Percentiles rank a stretch among this genome's conserved stretches.
Evolutionary conservation across 495 filamentous ascomycete species (phyloP).

Genomic region (Bryoglossum gracile): DNA sequence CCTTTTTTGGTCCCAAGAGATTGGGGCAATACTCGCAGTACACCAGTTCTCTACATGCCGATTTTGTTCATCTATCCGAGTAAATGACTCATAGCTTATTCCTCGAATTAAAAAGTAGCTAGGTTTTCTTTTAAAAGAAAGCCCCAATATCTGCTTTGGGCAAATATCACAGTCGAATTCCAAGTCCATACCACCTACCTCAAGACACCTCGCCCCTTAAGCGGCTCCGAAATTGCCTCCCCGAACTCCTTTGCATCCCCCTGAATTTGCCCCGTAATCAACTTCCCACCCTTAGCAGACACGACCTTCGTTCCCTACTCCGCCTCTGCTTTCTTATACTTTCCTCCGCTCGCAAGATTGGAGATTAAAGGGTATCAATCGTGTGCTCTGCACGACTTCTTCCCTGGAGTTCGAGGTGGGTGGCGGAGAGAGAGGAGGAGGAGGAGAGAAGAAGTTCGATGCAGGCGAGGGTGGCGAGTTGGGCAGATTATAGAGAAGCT

Average conservation of each 20-base stretch:
- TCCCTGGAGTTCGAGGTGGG: conserved; percentile 63
- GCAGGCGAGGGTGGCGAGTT: too few relatives aligned
- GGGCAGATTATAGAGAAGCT: too few relatives aligned
- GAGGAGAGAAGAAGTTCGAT: too few relatives aligned
- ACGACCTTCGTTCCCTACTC: conserved; percentile 50
- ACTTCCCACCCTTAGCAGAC: conserved; percentile 43
- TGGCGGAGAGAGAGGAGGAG: too few relatives aligned
- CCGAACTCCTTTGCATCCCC: conserved; percentile 52
- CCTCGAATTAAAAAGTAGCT: background rate
- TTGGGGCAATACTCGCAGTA: too few relatives aligned
- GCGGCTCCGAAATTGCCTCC: conserved; percentile 9
- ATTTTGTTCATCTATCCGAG: background rate
- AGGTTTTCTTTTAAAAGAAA: background rate
- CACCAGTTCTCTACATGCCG: background rate
- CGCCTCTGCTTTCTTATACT: conserved; percentile 50
- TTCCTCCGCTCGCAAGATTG: conserved; percentile 44
- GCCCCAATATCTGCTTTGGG: background rate
- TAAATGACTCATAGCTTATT: background rate
- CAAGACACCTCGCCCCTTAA: conserved; percentile 36
- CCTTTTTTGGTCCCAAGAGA: too few relatives aligned
- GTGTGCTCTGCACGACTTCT: conserved; percentile 37
- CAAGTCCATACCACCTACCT: background rate
- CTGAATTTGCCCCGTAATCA: conserved; percentile 72
- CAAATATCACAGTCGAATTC: too few relatives aligned
- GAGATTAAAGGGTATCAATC: conserved; percentile 54